Evolutionary conservation across 768 basidiomycete genomes (phyloP), one percentile per base, ranked within the genome.

Genomic region (Psilocybe cubensis): DNA sequence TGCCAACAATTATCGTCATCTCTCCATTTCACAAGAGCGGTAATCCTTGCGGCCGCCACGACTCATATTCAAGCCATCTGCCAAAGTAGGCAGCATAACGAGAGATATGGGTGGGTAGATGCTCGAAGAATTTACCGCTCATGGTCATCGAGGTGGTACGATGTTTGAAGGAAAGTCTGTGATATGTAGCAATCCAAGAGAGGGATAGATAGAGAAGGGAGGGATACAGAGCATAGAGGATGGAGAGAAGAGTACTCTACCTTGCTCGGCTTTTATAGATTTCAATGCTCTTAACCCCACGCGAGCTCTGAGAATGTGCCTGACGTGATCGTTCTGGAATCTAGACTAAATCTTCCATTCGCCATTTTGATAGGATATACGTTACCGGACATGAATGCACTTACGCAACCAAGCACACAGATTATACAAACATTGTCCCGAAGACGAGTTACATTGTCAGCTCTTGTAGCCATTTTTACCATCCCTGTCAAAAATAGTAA

Each of bases 1-100:
- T 5, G n/a, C 35, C 35, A 38, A 48, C 25, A n/a, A 46, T 14
- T 8, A 48, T 17, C 45, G 23, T 27, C 28, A 46, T 23, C 27
- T 14, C 28, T n/a, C 35, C 29, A 54, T 62, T 41, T 46, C 38
- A 54, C 63, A 58, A 58, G 61, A 71, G 68, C 70, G 70, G 69
- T 69, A 72, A 72, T 71, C 71, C 73, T 72, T 74, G 73, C 71
- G 73, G 73, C 73, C 73, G 73, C 73, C 73, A 74, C 70, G 70
- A 72, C 73, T 52, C 70, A 69, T 64, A 59, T 51, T 27, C 55
- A 50, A 49, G 47, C 38, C 38, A 27, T 55, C 52, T 58, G 57
- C 54, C 57, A 31, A 11, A 24, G 29, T 42, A 56, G 56, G 53
- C 38, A 57, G 54, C 55, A n/a, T 50, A 54, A n/a, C 59, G 49